Evolutionary conservation across 2,329 filamentous ascomycete genomes (phyloP).

Genomic region (Paecilomyces formosus): DNA sequence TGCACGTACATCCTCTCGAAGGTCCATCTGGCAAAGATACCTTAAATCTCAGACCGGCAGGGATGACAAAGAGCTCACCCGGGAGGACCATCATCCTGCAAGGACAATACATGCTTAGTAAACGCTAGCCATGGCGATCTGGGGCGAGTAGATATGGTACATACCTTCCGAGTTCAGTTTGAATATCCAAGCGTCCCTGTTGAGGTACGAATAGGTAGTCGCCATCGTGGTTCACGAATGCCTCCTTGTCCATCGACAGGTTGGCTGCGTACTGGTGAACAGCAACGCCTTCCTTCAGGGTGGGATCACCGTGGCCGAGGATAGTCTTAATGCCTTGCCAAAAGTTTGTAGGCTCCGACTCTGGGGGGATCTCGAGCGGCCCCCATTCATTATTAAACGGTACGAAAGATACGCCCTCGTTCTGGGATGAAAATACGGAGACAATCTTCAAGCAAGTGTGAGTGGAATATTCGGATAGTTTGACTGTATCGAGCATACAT

Average conservation of each 20-base stretch:
- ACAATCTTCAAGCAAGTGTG: too few species aligned
- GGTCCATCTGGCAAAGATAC: slow-evolving; percentile 49
- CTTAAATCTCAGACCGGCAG: slow-evolving; percentile 52
- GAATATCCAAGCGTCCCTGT: slow-evolving; percentile 53
- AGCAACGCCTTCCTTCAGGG: slow-evolving; percentile 43
- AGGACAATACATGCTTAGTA: too few species aligned
- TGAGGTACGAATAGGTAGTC: slow-evolving; percentile 57
- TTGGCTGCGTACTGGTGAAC: slow-evolving; percentile 46
- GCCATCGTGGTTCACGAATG: slow-evolving; percentile 53
- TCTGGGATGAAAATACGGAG: too few species aligned
- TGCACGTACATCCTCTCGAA: slow-evolving; percentile 51
- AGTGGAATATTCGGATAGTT: too few species aligned
- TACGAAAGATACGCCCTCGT: too few species aligned
- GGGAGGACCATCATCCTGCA: slow-evolving; percentile 55
- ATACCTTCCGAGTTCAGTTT: slow-evolving; percentile 54
- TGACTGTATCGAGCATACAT: too few species aligned
- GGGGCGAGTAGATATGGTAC: too few species aligned
- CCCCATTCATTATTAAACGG: too few species aligned
- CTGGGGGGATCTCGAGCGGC: too few species aligned
- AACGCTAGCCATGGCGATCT: too few species aligned
- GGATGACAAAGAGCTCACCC: slow-evolving; percentile 55
- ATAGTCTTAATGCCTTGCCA: background rate
- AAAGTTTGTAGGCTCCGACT: too few species aligned
- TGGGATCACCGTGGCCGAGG: slow-evolving; percentile 41
- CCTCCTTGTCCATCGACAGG: slow-evolving; percentile 44